Evolutionary conservation across 805 yeast genomes (phyloP).

Genomic region (Wickerhamomyces alni): DNA sequence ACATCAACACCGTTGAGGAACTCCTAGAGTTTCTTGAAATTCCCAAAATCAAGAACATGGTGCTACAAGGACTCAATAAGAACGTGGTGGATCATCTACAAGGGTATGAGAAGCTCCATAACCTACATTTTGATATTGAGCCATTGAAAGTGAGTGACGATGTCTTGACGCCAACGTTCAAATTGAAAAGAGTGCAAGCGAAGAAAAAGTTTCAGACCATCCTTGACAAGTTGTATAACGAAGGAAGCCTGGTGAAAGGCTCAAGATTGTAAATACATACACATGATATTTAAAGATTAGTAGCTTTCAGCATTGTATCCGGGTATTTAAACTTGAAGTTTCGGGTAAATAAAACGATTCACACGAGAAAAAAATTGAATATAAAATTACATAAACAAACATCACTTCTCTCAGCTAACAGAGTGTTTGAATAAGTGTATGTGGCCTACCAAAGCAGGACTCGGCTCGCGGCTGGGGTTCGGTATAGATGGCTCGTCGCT

Average conservation of each 20-base stretch:
- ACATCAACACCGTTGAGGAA: slow-evolving; percentile 3
- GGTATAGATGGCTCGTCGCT: slow-evolving; percentile 35
- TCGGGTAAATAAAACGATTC: too few species aligned
- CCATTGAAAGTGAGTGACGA: slow-evolving; percentile 59
- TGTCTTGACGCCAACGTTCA: slow-evolving; percentile 62
- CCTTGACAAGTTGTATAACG: slow-evolving; percentile 40
- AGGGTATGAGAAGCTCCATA: slow-evolving; percentile 62
- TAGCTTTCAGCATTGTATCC: too few species aligned
- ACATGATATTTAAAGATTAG: too few species aligned
- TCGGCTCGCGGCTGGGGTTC: slow-evolving; percentile 36
- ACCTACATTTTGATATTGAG: slow-evolving; percentile 45
- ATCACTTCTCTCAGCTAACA: too few species aligned
- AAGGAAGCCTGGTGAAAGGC: slow-evolving; percentile 30
- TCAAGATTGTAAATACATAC: not conserved
- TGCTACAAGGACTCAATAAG: slow-evolving; percentile 35
- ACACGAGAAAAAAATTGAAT: too few species aligned
- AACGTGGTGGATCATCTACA: slow-evolving; percentile 33
- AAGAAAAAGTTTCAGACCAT: slow-evolving; percentile 35
- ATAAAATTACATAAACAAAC: too few species aligned
- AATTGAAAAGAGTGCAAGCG: slow-evolving; percentile 44
- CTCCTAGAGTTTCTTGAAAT: slow-evolving; percentile 11
- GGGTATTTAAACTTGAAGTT: too few species aligned
- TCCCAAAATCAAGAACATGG: slow-evolving; percentile 19
- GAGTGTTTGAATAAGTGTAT: slow-evolving; percentile 5
- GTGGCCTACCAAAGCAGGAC: slow-evolving; percentile 38